phyloP scores from a whole-genome alignment of 1,284 basidiomycete genomes.

The Cystobasidium slooffiae region DNA sequence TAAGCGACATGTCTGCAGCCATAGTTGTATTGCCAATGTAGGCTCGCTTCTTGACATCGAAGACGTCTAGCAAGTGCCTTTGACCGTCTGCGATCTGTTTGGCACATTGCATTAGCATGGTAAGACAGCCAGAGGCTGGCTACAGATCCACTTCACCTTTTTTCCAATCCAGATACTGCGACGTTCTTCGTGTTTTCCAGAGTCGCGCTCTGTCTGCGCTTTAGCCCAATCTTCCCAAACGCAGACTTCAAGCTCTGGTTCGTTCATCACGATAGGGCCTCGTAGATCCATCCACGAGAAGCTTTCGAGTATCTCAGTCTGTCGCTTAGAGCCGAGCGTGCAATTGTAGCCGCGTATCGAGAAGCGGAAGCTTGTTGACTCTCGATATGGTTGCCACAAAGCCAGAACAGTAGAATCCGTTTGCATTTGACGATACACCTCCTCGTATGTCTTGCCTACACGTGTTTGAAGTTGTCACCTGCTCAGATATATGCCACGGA shows the following conservation, averaged over 20 bases:
- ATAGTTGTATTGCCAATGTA: slow-evolving; percentile 98
- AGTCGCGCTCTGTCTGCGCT: slow-evolving; percentile 17
- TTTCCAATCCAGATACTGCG: slow-evolving; percentile 42
- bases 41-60: slow-evolving; percentile 80
- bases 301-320: slow-evolving; percentile 62
- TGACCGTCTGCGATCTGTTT: slow-evolving; percentile 51
- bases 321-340: slow-evolving; percentile 69
- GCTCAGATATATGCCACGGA: no score
- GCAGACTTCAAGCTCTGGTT: slow-evolving; percentile 75
- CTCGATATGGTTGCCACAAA: slow-evolving; percentile 68
- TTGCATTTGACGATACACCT: slow-evolving; percentile 61
- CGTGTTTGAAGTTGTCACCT: background rate
- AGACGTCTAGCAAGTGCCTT: slow-evolving; percentile 56
- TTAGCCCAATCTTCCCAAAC: slow-evolving; percentile 85
- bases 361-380: slow-evolving; percentile 77
- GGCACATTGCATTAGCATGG: background rate
- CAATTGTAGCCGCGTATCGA: slow-evolving; percentile 77
- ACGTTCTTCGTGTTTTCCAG: slow-evolving; percentile 5
- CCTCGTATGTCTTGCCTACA: slow-evolving; percentile 51
- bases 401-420: slow-evolving; percentile 62
- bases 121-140: background rate
- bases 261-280: slow-evolving; percentile 81
- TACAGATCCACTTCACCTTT: slow-evolving; percentile 14
- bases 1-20: slow-evolving; percentile 90
- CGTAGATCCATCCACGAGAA: slow-evolving; percentile 84